These are phyloP conservation scores for Citrus medica DNA, from an alignment of 345 rosid genomes.

Conservation along the genomic window DNA sequence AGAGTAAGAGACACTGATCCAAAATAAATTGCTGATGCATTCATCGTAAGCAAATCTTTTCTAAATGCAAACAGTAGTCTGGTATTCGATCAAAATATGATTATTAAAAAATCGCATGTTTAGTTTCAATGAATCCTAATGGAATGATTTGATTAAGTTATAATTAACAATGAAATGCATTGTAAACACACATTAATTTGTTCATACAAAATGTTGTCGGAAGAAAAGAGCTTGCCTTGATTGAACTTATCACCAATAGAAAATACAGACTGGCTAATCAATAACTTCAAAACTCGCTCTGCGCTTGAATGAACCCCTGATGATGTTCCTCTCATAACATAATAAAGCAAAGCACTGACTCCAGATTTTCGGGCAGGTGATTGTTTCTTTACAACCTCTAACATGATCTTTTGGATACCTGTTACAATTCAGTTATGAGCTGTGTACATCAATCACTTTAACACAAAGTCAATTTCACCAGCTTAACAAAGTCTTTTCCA, in stretches of 20 bases:
- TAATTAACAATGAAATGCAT: not conserved
- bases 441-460: not conserved
- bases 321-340: slow-evolving; percentile 62
- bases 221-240: slow-evolving; percentile 48
- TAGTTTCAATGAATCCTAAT: not conserved
- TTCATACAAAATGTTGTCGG: not conserved
- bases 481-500: not conserved
- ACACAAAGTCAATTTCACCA: slow-evolving; percentile 1
- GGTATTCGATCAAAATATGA: not conserved
- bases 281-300: slow-evolving; percentile 39
- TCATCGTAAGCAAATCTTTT: not conserved
- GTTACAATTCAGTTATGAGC: slow-evolving; percentile 21
- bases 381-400: slow-evolving; percentile 61
- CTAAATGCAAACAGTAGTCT: not conserved
- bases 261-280: slow-evolving; percentile 49
- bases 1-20: not conserved
- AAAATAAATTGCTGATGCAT: not conserved
- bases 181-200: not conserved
- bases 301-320: slow-evolving; percentile 71
- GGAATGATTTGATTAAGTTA: not conserved
- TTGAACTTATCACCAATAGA: slow-evolving; percentile 46
- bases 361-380: slow-evolving; percentile 46
- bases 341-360: slow-evolving; percentile 55
- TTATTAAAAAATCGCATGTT: not conserved
- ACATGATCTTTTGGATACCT: slow-evolving; percentile 65